phyloP scores from a whole-genome alignment of 2,329 filamentous ascomycete genomes.

The Exophiala sp. region DNA sequence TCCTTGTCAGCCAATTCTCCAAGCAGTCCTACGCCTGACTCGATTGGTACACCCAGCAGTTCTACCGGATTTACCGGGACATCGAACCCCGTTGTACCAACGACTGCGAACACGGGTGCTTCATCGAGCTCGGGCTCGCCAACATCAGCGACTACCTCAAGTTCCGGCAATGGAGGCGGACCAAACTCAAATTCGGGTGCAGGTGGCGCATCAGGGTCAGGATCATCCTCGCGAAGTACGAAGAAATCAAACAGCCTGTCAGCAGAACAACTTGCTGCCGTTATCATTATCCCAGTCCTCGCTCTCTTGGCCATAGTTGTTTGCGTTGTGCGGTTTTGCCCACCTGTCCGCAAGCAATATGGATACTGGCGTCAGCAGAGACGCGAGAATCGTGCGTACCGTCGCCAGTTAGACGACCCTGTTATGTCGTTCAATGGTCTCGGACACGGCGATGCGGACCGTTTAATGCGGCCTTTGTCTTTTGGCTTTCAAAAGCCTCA shows the following conservation, averaged over 20 bases:
- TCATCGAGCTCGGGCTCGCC: slow-evolving; percentile 3
- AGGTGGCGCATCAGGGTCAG: background rate
- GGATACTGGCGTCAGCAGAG: slow-evolving; percentile 14
- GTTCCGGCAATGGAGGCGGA: background rate
- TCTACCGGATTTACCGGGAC: background rate
- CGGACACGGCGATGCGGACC: slow-evolving; percentile 7
- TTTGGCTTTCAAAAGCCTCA: slow-evolving; percentile 18
- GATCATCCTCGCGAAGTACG: slow-evolving; percentile 4
- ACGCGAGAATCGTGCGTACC: slow-evolving; percentile 20
- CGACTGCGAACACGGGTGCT: slow-evolving; percentile 7
- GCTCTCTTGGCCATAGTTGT: slow-evolving; percentile 14
- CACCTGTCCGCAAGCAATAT: slow-evolving; percentile 12
- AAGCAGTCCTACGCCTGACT: background rate
- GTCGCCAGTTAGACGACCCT: slow-evolving; percentile 21
- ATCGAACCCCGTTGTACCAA: slow-evolving; percentile 5
- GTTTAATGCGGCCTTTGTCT: slow-evolving; percentile 15
- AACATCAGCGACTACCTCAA: background rate
- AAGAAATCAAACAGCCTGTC: slow-evolving; percentile 11
- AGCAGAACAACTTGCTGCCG: slow-evolving; percentile 17
- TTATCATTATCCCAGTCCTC: slow-evolving; percentile 19
- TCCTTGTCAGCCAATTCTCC: too few relatives aligned
- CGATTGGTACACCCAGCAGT: background rate
- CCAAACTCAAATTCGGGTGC: slow-evolving; percentile 1
- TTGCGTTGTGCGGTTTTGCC: slow-evolving; percentile 18
- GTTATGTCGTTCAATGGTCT: slow-evolving; percentile 13